A percentile compares a stretch with the other conserved stretches of the same genome.
phyloP scores from a whole-genome alignment of 2,329 filamentous ascomycete genomes.

The Aspergillus brasiliensis region DNA sequence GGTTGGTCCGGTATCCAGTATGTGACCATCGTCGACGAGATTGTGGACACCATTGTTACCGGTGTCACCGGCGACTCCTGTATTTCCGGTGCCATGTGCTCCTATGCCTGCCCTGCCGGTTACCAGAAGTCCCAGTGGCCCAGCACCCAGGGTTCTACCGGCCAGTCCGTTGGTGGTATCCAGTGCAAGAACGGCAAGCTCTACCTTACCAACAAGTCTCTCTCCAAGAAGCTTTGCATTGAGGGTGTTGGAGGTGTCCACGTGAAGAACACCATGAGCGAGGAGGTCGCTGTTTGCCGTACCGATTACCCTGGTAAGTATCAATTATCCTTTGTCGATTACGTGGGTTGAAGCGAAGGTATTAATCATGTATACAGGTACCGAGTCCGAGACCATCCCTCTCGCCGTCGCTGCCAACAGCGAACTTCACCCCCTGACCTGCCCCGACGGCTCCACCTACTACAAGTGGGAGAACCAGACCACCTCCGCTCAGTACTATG shows the following conservation, averaged over 20 bases:
- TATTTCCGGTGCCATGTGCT: slow-evolving; percentile 71
- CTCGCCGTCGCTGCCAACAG: slow-evolving; percentile 63
- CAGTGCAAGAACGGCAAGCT: slow-evolving; percentile 74
- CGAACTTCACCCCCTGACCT: slow-evolving; percentile 65
- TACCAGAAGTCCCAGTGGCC: slow-evolving; percentile 96
- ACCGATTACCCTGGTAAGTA: slow-evolving; percentile 85
- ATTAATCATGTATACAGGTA: slow-evolving; percentile 47
- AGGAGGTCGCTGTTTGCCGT: slow-evolving; percentile 76
- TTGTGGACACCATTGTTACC: slow-evolving; percentile 68
- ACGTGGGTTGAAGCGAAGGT: slow-evolving; percentile 1
- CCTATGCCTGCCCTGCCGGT: slow-evolving; percentile 87
- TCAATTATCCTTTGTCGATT: slow-evolving; percentile 31
- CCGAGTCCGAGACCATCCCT: slow-evolving; percentile 83
- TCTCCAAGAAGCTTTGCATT: slow-evolving; percentile 72
- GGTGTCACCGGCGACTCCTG: slow-evolving; percentile 65
- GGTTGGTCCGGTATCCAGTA: slow-evolving; percentile 83
- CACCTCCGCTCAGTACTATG: slow-evolving; percentile 94
- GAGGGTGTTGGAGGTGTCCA: slow-evolving; percentile 69
- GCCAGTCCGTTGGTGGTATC: slow-evolving; percentile 85
- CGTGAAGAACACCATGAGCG: slow-evolving; percentile 72
- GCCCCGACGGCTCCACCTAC: slow-evolving; percentile 71
- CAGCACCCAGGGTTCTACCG: slow-evolving; percentile 70
- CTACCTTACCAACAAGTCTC: slow-evolving; percentile 69
- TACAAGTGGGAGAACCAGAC: slow-evolving; percentile 73
- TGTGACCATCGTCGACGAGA: slow-evolving; percentile 52